phyloP scores from a whole-genome alignment of 352 stramenopile genomes.

The Phytophthora vignae region DNA sequence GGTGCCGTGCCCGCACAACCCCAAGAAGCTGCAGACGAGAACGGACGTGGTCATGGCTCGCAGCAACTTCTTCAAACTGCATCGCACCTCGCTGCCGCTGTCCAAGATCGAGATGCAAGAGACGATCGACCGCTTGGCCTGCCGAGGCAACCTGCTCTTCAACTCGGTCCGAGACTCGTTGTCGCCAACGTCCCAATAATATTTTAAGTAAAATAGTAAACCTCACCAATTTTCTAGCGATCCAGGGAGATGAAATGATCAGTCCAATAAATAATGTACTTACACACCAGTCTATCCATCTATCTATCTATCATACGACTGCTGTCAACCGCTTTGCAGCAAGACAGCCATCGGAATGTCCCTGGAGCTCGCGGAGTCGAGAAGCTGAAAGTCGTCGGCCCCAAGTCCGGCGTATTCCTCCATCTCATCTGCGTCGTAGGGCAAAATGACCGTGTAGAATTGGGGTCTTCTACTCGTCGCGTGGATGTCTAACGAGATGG shows the following conservation, averaged over 20 bases:
- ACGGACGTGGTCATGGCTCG: slow-evolving; percentile 44
- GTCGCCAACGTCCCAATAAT: not conserved
- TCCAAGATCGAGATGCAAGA: slow-evolving; percentile 36
- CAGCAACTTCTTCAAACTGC: slow-evolving; percentile 47
- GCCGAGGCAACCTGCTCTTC: slow-evolving; percentile 34
- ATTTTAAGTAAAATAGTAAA: not conserved
- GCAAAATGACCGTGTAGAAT: slow-evolving; percentile 27
- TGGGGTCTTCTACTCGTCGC: not conserved
- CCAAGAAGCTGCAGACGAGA: slow-evolving; percentile 29
- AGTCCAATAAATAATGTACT: not conserved
- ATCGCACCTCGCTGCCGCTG: slow-evolving; percentile 34
- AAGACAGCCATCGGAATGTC: slow-evolving; percentile 20
- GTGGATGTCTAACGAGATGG: not conserved
- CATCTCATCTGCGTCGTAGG: slow-evolving; percentile 29
- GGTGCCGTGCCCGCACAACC: slow-evolving; percentile 8
- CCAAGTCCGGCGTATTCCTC: slow-evolving; percentile 26
- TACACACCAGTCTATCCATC: not conserved
- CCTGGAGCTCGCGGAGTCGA: slow-evolving; percentile 24
- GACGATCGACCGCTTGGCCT: slow-evolving; percentile 36
- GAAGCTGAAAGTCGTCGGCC: slow-evolving; percentile 24
- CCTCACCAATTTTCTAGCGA: no score
- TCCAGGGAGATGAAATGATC: no score
- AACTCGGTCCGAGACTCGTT: slow-evolving; percentile 30
- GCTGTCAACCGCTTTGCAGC: slow-evolving; percentile 15
- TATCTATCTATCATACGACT: no score